phyloP scores from a whole-genome alignment of 306 rosid genomes.

The Glycine soja region DNA sequence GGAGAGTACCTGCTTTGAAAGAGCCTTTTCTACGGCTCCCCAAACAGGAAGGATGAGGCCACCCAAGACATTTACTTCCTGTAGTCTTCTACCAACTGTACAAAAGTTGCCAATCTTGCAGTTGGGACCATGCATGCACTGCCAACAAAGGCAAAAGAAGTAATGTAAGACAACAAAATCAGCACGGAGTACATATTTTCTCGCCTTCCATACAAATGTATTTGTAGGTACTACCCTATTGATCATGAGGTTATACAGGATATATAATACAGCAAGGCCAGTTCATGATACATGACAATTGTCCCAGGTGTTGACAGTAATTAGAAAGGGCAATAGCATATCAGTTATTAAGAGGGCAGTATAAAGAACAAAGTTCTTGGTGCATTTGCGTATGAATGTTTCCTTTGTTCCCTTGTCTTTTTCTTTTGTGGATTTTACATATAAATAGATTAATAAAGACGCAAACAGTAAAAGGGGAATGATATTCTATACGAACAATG shows the following conservation, averaged over 20 bases:
- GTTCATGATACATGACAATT: constrained; percentile 13
- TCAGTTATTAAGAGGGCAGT: not conserved
- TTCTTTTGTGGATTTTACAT: not conserved
- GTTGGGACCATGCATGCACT: constrained; percentile 99
- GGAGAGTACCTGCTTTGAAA: constrained; percentile 84
- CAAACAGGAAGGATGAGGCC: constrained; percentile 99
- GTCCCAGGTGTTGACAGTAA: constrained; percentile 26
- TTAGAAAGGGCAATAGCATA: constrained; percentile 20
- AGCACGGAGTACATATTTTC: constrained; percentile 16
- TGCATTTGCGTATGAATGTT: not conserved
- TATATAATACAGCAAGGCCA: constrained; percentile 1
- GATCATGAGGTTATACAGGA: too few relatives aligned
- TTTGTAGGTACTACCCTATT: not conserved
- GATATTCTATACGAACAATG: constrained; percentile 16
- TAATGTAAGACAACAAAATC: constrained; percentile 9
- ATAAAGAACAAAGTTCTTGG: not conserved
- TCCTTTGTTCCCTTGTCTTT: not conserved
- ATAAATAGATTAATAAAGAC: constrained; percentile 18
- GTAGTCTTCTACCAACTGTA: constrained; percentile 94
- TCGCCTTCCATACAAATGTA: not conserved
- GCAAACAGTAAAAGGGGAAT: constrained; percentile 10
- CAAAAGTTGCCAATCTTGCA: constrained; percentile 91
- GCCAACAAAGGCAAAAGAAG: constrained; percentile 52
- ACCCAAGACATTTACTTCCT: constrained; percentile 95
- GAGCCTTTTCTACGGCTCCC: constrained; percentile 95